phyloP scores from a whole-genome alignment of 345 rosid genomes.

The Psidium friedrichsthalianum region DNA sequence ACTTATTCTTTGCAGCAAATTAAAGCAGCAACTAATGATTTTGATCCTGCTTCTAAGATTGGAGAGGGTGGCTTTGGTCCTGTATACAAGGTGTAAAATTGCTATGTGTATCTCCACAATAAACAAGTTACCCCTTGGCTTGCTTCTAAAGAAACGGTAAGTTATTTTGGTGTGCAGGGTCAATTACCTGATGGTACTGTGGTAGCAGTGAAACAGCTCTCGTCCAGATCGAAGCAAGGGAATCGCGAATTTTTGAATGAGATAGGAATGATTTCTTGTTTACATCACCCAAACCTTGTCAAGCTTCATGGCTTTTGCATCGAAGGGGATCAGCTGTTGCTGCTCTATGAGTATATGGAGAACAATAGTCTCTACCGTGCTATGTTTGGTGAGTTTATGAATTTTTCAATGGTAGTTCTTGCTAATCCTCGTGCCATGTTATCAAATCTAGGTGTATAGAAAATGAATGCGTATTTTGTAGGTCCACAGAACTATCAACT shows the following conservation, averaged over 20 bases:
- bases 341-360: constrained; percentile 64
- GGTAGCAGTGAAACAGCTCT: constrained; percentile 65
- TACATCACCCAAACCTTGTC: constrained; percentile 70
- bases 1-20: constrained; percentile 25
- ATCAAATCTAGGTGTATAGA: not conserved
- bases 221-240: constrained; percentile 65
- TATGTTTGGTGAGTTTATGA: constrained; percentile 35
- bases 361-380: constrained; percentile 49
- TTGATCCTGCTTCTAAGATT: constrained; percentile 21
- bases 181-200: constrained; percentile 36
- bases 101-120: not conserved
- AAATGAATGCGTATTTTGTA: not conserved
- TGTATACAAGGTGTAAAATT: constrained; percentile 25
- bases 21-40: constrained; percentile 29
- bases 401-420: not conserved
- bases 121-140: not conserved
- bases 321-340: constrained; percentile 44
- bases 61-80: constrained; percentile 50
- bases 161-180: constrained; percentile 10
- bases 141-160: not conserved
- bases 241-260: constrained; percentile 65
- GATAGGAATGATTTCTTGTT: constrained; percentile 54
- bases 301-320: constrained; percentile 59
- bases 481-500: constrained; percentile 10
- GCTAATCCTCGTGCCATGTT: not conserved